phyloP scores from a whole-genome alignment of 805 yeast species.

The Lipomyces lipofer region DNA sequence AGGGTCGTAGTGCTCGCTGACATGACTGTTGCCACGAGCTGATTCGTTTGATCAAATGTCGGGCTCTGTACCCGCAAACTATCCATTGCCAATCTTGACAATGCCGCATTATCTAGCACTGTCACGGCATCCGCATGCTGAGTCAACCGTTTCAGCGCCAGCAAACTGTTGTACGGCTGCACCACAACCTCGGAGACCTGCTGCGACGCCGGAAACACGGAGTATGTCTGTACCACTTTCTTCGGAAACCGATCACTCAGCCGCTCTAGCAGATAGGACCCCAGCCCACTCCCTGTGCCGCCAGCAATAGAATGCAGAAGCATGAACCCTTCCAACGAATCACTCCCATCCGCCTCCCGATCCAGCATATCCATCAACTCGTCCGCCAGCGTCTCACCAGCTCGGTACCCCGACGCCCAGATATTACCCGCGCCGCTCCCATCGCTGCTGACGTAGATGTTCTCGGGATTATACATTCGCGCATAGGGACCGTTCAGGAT shows the following conservation, averaged over 20 bases:
- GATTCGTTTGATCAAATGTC: conserved; percentile 77
- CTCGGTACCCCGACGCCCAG: conserved; percentile 88
- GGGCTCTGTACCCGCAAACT: conserved; percentile 59
- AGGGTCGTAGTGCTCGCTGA: conserved; percentile 83
- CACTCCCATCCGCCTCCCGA: conserved; percentile 86
- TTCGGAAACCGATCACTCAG: conserved; percentile 80
- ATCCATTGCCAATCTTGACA: conserved; percentile 67
- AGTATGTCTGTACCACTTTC: conserved; percentile 78
- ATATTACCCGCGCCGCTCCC: conserved; percentile 96
- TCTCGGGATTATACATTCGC: conserved; percentile 79
- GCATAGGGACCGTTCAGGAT: conserved; percentile 53
- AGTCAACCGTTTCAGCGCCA: conserved; percentile 77
- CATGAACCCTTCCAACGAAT: conserved; percentile 86
- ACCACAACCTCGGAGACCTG: conserved; percentile 95
- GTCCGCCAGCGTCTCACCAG: conserved; percentile 68
- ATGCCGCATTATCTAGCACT: conserved; percentile 89
- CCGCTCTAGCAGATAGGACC: conserved; percentile 75
- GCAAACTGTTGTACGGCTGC: conserved; percentile 89
- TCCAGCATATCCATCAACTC: conserved; percentile 81
- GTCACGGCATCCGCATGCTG: conserved; percentile 83
- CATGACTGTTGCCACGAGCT: conserved; percentile 79
- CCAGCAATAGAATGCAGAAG: conserved; percentile 94
- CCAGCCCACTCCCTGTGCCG: conserved; percentile 97
- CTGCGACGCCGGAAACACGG: conserved; percentile 77
- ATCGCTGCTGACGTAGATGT: conserved; percentile 70